Evolutionary conservation across 1,284 basidiomycete species (phyloP).

Genomic region (Trametes polyzona): DNA sequence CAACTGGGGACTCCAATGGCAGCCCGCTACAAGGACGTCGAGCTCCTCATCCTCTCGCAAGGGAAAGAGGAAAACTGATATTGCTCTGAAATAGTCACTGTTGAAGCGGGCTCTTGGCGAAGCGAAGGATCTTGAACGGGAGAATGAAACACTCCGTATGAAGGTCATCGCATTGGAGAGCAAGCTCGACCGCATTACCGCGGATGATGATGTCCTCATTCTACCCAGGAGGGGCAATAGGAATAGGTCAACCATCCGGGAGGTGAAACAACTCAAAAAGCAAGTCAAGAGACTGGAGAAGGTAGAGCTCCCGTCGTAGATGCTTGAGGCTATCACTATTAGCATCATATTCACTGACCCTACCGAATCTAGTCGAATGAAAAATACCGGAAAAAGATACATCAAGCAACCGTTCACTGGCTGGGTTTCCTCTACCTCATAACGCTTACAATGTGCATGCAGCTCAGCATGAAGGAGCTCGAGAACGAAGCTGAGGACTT

Average conservation of each 20-base stretch:
- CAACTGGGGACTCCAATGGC: no score
- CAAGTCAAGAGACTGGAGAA: conserved; percentile 34
- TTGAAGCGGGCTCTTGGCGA: conserved; percentile 29
- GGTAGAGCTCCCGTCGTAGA: conserved; percentile 21
- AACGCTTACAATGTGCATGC: neutral
- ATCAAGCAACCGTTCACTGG: conserved; percentile 26
- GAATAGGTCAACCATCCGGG: conserved; percentile 16
- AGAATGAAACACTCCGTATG: conserved; percentile 25
- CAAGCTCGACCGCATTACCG: conserved; percentile 33
- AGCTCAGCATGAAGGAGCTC: conserved; percentile 44
- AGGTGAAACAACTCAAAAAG: conserved; percentile 31
- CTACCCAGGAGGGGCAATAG: conserved; percentile 33
- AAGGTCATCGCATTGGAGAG: conserved; percentile 32
- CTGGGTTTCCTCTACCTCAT: neutral
- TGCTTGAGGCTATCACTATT: neutral
- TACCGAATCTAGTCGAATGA: conserved; percentile 27
- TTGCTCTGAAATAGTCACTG: conserved; percentile 26
- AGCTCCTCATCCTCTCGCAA: neutral
- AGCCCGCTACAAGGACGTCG: neutral
- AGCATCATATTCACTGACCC: no score
- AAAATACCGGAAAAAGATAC: conserved; percentile 36
- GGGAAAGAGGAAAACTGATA: neutral
- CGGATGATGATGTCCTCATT: conserved; percentile 29
- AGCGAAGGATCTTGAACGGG: conserved; percentile 24
- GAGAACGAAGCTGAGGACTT: conserved; percentile 45